phyloP scores from a whole-genome alignment of 768 basidiomycete genomes.

The Amanita jacksonii region DNA sequence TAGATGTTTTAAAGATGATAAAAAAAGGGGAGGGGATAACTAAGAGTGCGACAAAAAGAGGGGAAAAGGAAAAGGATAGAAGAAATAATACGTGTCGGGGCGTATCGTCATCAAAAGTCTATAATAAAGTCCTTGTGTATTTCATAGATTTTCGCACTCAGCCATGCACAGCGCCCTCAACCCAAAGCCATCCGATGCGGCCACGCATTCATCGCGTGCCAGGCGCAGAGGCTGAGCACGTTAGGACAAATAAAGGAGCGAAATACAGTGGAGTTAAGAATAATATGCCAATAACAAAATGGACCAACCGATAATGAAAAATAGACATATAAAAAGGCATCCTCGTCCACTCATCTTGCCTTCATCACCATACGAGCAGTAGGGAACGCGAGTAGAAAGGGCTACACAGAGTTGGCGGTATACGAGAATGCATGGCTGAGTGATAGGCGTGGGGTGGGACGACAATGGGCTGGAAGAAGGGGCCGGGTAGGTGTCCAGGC shows the following conservation, averaged over 20 bases:
- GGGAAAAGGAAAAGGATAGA: background rate
- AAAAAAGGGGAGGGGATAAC: too few relatives aligned
- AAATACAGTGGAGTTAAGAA: background rate
- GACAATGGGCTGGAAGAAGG: background rate
- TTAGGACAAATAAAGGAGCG: background rate
- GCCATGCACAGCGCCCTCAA: background rate
- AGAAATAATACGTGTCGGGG: conserved; percentile 1
- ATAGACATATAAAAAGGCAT: background rate
- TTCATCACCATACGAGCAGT: too few relatives aligned
- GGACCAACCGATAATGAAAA: background rate
- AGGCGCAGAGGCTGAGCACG: background rate
- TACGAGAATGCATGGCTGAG: too few relatives aligned
- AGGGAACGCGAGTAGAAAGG: too few relatives aligned
- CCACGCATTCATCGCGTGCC: background rate
- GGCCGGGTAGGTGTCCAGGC: background rate
- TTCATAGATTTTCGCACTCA: background rate
- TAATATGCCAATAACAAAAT: background rate
- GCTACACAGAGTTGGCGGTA: too few relatives aligned
- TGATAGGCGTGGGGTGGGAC: background rate
- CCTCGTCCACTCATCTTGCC: too few relatives aligned
- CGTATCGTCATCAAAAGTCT: conserved; percentile 4
- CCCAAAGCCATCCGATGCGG: background rate
- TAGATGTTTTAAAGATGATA: too few relatives aligned
- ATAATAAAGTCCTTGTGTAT: background rate
- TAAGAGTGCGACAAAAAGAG: too few relatives aligned